Percentiles rank a stretch among this genome's conserved stretches.
phyloP scores from a whole-genome alignment of 129 eudicot species.

The Flaveria trinervia region DNA sequence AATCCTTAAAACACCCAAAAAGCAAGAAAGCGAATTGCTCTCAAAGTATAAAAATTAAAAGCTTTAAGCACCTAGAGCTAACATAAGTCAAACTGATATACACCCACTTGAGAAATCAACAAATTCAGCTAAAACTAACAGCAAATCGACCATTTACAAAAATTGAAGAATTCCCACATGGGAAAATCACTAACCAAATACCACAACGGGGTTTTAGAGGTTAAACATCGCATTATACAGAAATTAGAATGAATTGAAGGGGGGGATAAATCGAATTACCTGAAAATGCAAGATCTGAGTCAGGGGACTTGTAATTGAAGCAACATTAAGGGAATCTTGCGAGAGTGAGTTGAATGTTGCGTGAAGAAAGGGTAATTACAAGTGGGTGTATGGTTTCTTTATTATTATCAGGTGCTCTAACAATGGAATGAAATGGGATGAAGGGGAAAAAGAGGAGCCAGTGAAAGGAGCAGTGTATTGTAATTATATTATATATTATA shows the following conservation, averaged over 20 bases:
- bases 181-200: neutral
- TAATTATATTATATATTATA: too few species aligned
- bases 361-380: constrained; percentile 29
- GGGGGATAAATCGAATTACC: constrained; percentile 4
- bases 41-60: neutral
- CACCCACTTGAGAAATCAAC: constrained; percentile 22
- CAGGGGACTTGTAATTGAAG: constrained; percentile 37
- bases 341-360: constrained; percentile 11
- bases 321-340: constrained; percentile 27
- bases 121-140: neutral
- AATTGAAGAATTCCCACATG: constrained; percentile 11
- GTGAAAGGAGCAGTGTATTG: neutral
- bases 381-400: constrained; percentile 27
- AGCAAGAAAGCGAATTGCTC: constrained; percentile 15
- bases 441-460: constrained; percentile 16
- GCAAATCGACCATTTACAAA: neutral
- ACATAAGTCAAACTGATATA: neutral
- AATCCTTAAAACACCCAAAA: constrained; percentile 22
- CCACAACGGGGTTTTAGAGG: neutral
- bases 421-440: constrained; percentile 18
- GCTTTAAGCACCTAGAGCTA: too few species aligned
- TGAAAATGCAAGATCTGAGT: constrained; percentile 35
- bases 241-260: constrained; percentile 2
- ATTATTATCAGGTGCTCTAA: constrained; percentile 11
- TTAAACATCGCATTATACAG: too few species aligned